Percentiles rank a stretch among this genome's conserved stretches.
Evolutionary conservation across 1,139 yeast species (phyloP).

Genomic region (Candida smagusa): DNA sequence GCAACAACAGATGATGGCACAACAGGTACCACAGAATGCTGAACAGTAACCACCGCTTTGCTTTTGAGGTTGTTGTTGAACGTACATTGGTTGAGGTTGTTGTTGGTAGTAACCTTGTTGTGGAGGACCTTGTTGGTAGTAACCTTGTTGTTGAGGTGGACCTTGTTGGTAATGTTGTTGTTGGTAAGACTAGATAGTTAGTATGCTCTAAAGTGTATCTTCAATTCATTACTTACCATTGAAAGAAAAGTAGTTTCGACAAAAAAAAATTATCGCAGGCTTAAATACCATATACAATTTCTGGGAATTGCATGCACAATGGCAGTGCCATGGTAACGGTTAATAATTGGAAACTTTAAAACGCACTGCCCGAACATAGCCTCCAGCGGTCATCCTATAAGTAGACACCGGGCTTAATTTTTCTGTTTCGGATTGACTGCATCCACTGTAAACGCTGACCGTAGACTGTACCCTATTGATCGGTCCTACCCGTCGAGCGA

Average conservation of each 20-base stretch:
- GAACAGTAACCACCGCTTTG: constrained; percentile 33
- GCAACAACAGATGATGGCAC: constrained; percentile 45
- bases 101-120: constrained; percentile 24
- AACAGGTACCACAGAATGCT: constrained; percentile 42
- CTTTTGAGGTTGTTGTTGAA: constrained; percentile 35
- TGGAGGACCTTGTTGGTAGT: constrained; percentile 33
- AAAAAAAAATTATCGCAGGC: too few species aligned
- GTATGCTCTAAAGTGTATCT: not conserved
- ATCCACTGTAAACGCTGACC: too few species aligned
- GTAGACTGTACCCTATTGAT: too few species aligned
- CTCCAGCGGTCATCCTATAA: too few species aligned
- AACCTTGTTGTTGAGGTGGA: constrained; percentile 25
- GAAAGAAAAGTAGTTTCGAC: not conserved
- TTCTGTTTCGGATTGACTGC: too few species aligned
- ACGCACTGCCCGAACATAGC: not conserved
- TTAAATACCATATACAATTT: not conserved
- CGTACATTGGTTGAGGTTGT: constrained; percentile 43
- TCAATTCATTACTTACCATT: not conserved
- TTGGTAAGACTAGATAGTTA: constrained; percentile 7
- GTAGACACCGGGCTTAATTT: too few species aligned
- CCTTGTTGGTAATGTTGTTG: constrained; percentile 14
- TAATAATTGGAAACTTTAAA: not conserved
- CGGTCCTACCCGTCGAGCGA: too few species aligned
- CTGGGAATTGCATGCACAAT: not conserved
- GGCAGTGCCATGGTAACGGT: not conserved